These are phyloP conservation scores for Ambrosiella xylebori DNA, from an alignment of 2,329 filamentous ascomycete genomes.

Conservation along the genomic window DNA sequence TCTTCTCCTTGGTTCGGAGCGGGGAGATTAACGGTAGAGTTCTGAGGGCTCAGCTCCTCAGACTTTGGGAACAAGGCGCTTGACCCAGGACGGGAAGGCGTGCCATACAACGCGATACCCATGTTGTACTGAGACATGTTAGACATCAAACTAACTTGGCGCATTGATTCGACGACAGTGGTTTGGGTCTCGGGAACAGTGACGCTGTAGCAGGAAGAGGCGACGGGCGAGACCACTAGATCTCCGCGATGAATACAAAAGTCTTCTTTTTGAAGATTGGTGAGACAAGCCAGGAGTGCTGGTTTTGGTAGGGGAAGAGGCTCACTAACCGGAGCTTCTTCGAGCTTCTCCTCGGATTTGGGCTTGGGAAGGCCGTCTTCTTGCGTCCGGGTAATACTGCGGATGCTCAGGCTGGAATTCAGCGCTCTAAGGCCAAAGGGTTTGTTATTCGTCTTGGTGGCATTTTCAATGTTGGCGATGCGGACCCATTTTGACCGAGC, in stretches of 20 bases:
- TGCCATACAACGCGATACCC: slow-evolving; percentile 6
- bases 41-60: background rate
- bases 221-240: slow-evolving; percentile 8
- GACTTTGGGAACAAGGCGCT: slow-evolving; percentile 4
- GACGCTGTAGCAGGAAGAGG: slow-evolving; percentile 12
- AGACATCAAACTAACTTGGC: slow-evolving; percentile 13
- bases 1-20: background rate
- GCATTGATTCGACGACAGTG: slow-evolving; percentile 7
- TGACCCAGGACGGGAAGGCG: slow-evolving; percentile 7
- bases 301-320: background rate
- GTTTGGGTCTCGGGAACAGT: slow-evolving; percentile 12
- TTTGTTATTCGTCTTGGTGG: slow-evolving; percentile 5
- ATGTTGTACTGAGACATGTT: slow-evolving; percentile 13
- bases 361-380: background rate
- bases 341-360: background rate
- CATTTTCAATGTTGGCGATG: slow-evolving; percentile 2
- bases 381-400: background rate
- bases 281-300: background rate
- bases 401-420: slow-evolving; percentile 6
- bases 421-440: slow-evolving; percentile 8
- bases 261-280: background rate
- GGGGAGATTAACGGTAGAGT: background rate
- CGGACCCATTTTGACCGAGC: slow-evolving; percentile 12
- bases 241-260: slow-evolving; percentile 3
- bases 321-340: background rate